These are phyloP conservation scores for Trichosporon faecale DNA, from an alignment of 1,284 basidiomycete species.

Conservation along the genomic window DNA sequence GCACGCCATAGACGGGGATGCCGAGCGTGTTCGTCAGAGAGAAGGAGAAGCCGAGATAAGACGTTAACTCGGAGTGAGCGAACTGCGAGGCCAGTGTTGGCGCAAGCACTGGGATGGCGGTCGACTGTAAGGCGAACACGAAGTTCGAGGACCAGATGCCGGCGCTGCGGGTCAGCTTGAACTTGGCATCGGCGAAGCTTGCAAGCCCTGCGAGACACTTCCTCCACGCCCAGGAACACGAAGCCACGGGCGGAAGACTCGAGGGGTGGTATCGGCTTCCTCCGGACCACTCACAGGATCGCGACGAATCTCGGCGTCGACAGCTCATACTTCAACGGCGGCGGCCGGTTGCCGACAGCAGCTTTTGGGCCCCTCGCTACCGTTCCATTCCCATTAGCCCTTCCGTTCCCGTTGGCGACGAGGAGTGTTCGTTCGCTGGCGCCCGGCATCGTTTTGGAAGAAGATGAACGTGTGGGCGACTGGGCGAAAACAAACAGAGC, in stretches of 20 bases:
- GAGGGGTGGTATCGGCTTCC: not conserved
- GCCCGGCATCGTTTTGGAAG: not conserved
- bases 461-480: not conserved
- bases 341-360: not conserved
- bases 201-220: too few species aligned
- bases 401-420: not conserved
- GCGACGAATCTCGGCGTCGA: conserved; percentile 30
- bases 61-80: conserved; percentile 47
- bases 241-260: too few species aligned
- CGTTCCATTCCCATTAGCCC: not conserved
- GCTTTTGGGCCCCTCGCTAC: not conserved
- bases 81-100: conserved; percentile 36
- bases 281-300: conserved; percentile 17
- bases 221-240: too few species aligned
- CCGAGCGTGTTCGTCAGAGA: conserved; percentile 46
- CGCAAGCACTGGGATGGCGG: conserved; percentile 49
- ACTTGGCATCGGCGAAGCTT: too few species aligned
- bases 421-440: conserved; percentile 1
- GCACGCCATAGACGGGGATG: conserved; percentile 51
- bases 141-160: conserved; percentile 46
- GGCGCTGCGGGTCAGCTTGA: conserved; percentile 17
- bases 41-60: conserved; percentile 49
- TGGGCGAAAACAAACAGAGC: not conserved
- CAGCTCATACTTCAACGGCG: conserved; percentile 33
- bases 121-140: conserved; percentile 48